Evolutionary conservation across 2,329 filamentous ascomycete species (phyloP), one percentile per base, ranked within the genome.

Genomic region (Venturia carpophila): DNA sequence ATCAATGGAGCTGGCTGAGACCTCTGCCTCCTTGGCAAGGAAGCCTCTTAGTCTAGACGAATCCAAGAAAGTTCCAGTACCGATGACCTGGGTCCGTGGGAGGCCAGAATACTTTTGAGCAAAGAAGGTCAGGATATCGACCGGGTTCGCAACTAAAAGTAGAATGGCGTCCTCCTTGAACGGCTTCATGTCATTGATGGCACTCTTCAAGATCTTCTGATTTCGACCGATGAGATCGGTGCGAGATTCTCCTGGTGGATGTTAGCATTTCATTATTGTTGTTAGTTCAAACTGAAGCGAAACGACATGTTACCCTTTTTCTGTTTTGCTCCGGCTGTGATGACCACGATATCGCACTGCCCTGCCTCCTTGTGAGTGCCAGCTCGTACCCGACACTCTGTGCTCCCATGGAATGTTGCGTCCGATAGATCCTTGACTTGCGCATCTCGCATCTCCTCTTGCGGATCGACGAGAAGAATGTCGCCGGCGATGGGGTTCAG

Each of bases 261-360:
- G 37, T 52, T 24, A 63, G 47, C 24, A 49, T 67, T 41, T 27
- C 13, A 19, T 68, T 45, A 34, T 34, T 34, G 3, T 34, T 3
- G 30, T n/a, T n/a, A n/a, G n/a, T n/a, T n/a, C n/a, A 34, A 34
- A 34, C 27, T 1, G 21, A 34, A 15, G 5, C 55, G 7, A 10
- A 21, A 41, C 9, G 66, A 47, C 27, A 30, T 34, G 64, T 66
- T 61, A 72, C 74, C 77, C 66, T 72, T 69, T 68, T 77, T 77
- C 71, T 81, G 78, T 69, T 79, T 83, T n/a, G 80, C 80, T 42
- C 82, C 82, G 0, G 82, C 81, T 0, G 81, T 83, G 62, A 84
- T 79, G 60, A 84, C 76, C 7, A 84, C 76, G 39, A 84, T 79
- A 69, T 84, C 81, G 58, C 79, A 79, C 69, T 82, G 78, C n/a